A percentile compares a stretch with the other conserved stretches of the same genome.
phyloP scores from a whole-genome alignment of 192 early-diverging fungal species.

The Geranomyces variabilis region DNA sequence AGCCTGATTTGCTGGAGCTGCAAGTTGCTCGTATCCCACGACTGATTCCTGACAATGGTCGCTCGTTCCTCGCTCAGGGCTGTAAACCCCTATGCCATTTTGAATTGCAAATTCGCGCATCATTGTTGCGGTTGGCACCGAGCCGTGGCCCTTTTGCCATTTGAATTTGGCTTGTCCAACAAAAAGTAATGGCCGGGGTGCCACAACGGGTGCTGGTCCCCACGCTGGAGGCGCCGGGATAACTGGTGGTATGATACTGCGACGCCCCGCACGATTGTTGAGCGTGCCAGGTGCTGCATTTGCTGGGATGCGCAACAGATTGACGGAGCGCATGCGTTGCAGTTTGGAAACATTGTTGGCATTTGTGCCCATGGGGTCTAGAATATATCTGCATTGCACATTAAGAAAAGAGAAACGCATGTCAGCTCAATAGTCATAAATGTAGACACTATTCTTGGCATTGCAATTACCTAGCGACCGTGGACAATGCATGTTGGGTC shows the following conservation, averaged over 20 bases:
- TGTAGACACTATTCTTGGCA: no score
- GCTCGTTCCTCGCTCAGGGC: neutral
- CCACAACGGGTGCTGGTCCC: no score
- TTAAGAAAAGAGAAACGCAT: no score
- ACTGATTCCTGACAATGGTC: no score
- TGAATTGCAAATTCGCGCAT: neutral
- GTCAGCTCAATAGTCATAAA: no score
- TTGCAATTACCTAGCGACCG: no score
- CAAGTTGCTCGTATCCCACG: no score
- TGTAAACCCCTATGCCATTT: neutral
- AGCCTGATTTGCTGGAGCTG: no score
- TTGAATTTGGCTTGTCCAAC: conserved; percentile 1
- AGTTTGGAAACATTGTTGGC: neutral
- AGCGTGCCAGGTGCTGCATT: no score
- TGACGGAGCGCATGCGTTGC: neutral
- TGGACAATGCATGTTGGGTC: no score
- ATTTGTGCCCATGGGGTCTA: neutral
- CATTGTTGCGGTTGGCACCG: conserved; percentile 1
- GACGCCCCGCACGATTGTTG: neutral
- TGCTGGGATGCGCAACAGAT: neutral
- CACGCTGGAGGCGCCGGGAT: neutral
- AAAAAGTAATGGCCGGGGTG: neutral
- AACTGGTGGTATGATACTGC: neutral
- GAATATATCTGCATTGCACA: neutral
- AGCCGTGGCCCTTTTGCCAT: neutral